phyloP scores from a whole-genome alignment of 2,329 filamentous ascomycete species.

The Colletotrichum lini region DNA sequence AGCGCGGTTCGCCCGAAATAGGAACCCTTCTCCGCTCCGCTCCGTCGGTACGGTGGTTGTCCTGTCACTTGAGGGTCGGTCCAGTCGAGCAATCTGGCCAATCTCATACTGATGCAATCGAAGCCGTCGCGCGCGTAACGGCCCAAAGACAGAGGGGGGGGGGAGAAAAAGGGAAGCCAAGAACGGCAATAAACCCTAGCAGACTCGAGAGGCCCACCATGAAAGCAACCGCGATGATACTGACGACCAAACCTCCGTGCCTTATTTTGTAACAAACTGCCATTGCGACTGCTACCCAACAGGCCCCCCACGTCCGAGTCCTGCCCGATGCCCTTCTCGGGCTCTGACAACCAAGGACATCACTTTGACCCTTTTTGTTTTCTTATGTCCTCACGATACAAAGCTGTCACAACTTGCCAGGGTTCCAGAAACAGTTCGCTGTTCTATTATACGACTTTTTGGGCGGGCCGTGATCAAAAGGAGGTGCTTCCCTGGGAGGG shows the following conservation, averaged over 20 bases:
- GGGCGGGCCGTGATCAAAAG: conserved; percentile 13
- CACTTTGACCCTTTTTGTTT: background rate
- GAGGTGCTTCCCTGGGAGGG: conserved; percentile 23
- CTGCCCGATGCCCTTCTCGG: background rate
- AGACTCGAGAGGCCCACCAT: conserved; percentile 25
- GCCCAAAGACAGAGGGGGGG: background rate
- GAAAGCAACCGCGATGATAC: conserved; percentile 12
- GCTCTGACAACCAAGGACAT: conserved; percentile 4
- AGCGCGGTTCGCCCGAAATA: conserved; percentile 39
- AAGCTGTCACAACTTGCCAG: conserved; percentile 13
- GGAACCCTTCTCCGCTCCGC: conserved; percentile 38
- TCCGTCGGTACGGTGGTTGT: conserved; percentile 20
- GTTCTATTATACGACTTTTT: conserved; percentile 35
- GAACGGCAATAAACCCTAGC: conserved; percentile 3
- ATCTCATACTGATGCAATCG: background rate
- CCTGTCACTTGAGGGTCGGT: conserved; percentile 11
- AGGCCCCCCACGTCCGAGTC: conserved; percentile 4
- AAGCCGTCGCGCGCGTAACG: background rate
- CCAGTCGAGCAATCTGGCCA: background rate
- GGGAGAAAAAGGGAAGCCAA: background rate
- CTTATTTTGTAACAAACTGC: background rate
- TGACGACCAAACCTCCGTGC: conserved; percentile 1
- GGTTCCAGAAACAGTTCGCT: conserved; percentile 40
- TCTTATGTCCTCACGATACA: background rate
- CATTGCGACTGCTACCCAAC: conserved; percentile 22